Evolutionary conservation across 2,329 filamentous ascomycete genomes (phyloP).

Genomic region (Trichoderma pleuroti): DNA sequence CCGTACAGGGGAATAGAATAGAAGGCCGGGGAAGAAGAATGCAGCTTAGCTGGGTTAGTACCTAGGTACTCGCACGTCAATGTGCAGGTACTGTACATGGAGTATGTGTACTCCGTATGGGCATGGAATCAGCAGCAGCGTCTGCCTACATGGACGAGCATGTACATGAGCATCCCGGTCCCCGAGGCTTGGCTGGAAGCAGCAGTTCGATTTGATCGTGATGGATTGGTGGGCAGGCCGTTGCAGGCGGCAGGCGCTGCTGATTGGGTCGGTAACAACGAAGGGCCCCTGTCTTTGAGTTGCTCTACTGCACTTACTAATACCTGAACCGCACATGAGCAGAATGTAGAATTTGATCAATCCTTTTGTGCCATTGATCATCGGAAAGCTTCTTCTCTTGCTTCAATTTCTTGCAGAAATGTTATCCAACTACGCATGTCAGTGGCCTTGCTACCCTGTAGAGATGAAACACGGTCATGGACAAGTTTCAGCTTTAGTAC

Average conservation of each 20-base stretch:
- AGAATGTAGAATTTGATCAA: neutral
- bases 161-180: neutral
- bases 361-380: neutral
- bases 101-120: neutral
- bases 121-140: neutral
- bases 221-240: neutral
- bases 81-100: neutral
- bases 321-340: neutral
- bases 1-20: slow-evolving; percentile 7
- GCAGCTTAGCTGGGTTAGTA: neutral
- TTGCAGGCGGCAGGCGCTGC: neutral
- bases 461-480: neutral
- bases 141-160: neutral
- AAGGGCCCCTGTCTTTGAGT: neutral
- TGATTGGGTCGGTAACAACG: neutral
- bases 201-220: neutral
- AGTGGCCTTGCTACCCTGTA: neutral
- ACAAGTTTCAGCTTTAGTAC: neutral
- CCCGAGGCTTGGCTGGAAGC: neutral
- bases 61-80: neutral
- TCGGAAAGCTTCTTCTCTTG: neutral
- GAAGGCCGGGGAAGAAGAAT: slow-evolving; percentile 9
- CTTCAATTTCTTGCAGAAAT: neutral
- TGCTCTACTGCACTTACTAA: neutral
- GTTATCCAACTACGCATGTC: neutral